A percentile compares a stretch with the other conserved stretches of the same genome.
These are phyloP conservation scores for Ophiocordyceps camponoti-leonardi DNA, from an alignment of 2,329 filamentous ascomycete species.

Conservation along the genomic window DNA sequence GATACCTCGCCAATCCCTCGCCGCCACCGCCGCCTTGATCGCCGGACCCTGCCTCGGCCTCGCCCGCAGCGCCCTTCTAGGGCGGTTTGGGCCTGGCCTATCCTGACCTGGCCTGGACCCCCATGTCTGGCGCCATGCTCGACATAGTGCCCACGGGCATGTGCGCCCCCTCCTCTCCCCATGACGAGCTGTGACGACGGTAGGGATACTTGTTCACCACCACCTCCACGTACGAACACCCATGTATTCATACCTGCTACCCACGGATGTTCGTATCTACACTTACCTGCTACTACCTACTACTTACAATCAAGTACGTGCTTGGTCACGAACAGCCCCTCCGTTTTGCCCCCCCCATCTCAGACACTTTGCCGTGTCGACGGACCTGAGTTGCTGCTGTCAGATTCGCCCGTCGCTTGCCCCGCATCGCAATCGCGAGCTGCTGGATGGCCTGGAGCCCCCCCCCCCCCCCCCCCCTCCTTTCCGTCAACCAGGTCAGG, in stretches of 20 bases:
- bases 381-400: not conserved
- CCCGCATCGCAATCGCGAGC: constrained; percentile 1
- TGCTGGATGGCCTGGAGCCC: too few species aligned
- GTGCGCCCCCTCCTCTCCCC: not conserved
- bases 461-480: too few species aligned
- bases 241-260: not conserved
- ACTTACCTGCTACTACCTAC: not conserved
- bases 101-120: not conserved
- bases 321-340: not conserved
- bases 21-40: too few species aligned
- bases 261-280: too few species aligned
- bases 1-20: too few species aligned
- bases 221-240: too few species aligned
- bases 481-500: constrained; percentile 1
- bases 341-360: not conserved
- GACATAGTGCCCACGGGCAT: not conserved
- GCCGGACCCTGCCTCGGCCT: too few species aligned
- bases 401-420: not conserved
- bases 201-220: too few species aligned
- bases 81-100: not conserved
- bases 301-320: not conserved
- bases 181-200: too few species aligned
- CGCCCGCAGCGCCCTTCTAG: not conserved
- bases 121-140: not conserved
- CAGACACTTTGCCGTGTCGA: not conserved